These are phyloP conservation scores for Citrus glauca DNA, from an alignment of 345 rosid species.

Conservation along the genomic window DNA sequence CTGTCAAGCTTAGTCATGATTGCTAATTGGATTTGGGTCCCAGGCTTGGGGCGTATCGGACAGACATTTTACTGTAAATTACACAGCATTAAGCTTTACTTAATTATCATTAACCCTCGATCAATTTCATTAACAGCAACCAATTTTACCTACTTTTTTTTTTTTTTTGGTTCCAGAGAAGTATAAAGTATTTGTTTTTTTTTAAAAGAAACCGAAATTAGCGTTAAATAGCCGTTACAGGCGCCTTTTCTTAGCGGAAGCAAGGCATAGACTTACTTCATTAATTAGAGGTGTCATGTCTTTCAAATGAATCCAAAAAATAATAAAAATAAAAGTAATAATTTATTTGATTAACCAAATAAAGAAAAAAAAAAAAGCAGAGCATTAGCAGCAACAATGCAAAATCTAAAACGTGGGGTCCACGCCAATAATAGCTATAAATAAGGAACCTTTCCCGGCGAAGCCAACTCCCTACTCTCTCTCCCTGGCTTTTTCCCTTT, in stretches of 20 bases:
- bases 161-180: too few relatives aligned
- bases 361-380: background rate
- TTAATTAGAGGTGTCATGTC: background rate
- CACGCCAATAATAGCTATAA: slow-evolving; percentile 33
- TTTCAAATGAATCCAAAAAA: too few relatives aligned
- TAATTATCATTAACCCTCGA: background rate
- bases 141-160: too few relatives aligned
- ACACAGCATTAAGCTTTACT: background rate
- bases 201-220: background rate
- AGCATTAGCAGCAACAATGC: background rate
- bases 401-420: slow-evolving; percentile 29
- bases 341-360: background rate
- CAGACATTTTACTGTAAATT: background rate
- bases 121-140: background rate
- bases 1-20: slow-evolving; percentile 42
- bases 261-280: background rate
- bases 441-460: slow-evolving; percentile 9
- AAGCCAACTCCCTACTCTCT: background rate
- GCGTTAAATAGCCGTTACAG: slow-evolving; percentile 9
- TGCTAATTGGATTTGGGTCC: slow-evolving; percentile 29
- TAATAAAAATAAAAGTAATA: background rate
- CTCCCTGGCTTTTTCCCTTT: slow-evolving; percentile 8
- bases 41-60: slow-evolving; percentile 10
- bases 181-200: too few relatives aligned
- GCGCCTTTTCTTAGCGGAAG: background rate